Base-by-base conservation (phyloP, 2,329 filamentous ascomycete genomes). In the Lecanicillium sp. region DNA sequence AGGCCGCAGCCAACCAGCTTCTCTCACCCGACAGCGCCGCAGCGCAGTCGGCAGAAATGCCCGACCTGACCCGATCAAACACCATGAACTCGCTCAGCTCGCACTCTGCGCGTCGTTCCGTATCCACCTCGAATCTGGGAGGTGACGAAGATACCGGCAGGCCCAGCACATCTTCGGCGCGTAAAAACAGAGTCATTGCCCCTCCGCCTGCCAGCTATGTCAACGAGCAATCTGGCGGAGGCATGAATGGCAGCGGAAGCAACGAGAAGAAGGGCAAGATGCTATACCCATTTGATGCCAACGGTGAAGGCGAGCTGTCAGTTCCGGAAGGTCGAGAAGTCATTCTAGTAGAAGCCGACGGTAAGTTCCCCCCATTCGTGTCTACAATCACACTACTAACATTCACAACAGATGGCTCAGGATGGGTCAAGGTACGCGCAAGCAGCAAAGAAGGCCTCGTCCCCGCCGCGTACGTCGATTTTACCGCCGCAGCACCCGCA, bases 11-110 rank as follows among this genome's bases (percentile, higher is more conserved):
- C 11, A 85, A 82, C 52, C 65, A 77, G 22, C 57, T 75, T 17
- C 57, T 76, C 6, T 67, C 65, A 29, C 67, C 75, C 1, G 59
- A 60, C 15, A 63, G 70, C 14, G 48, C 53, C 1, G 52, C 56
- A 33, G 49, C 50, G 5, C 70, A 73, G 27, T 65, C 73, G 13
- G 67, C 79, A 4, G 80, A 85, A 42, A 65, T 81, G 37, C 81
- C 85, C 0, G 69, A 73, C 7, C 67, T 95, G 37, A 83, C 73
- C 45, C 75, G 89, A 29, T 83, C 83, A 45, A 86, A 95, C 55
- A 96, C 90, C 0, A 87, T 95, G 71, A 92, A 81, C 49, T 95
- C 87, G 1, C 64, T 94, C 19, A 92, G 84, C 57, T 95, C 89
- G 0, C 22, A 87, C 9, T 95, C 60, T 9, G 85, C 84, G 2